Base-by-base conservation (phyloP, 768 basidiomycete genomes). In the Pisolithus marmoratus region DNA sequence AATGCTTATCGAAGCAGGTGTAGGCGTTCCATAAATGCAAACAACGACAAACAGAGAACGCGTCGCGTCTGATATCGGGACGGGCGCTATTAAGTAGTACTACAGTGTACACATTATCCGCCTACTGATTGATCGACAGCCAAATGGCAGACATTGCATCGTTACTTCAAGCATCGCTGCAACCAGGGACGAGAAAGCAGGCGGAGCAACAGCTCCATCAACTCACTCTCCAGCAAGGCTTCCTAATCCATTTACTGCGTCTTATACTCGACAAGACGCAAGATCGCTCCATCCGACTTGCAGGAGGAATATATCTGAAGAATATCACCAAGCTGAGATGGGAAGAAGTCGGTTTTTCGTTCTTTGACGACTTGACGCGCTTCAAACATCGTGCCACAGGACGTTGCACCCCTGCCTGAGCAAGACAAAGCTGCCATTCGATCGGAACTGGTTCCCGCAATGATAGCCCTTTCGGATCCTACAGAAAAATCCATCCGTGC, bases 241-340 rank as follows among this genome's bases (percentile, higher is more conserved):
- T 97, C 69, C 77, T 93, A 12, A 72, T 81, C 2, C 79, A 86
- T 62, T 81, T 97, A 22, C 81, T 98, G 23, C 70, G 77, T 26
- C 82, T 97, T 56, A 83, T 92, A 55, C 81, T 92, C 55, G 78
- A 89, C 55, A 60, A 63, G n/a, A 66, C 79, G n/a, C 68, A 71
- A 29, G 81, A 87, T 65, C 81, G 83, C 59, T 72, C 88, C 0
- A 80, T 89, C 29, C 74, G 94, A 62, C 82, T 95, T 50, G 82
- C 92, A 1, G 94, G 84, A 2, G 86, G 88, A 48, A 85, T 97
- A 31, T 94, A 89, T 71, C 84, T 96, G 58, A 98, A 97, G 74
- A 96, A 98, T 64, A 78, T 86, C 42, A 79, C 93, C 53, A 93
- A 89, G 67, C 75, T 81, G 24, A 79, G 85, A 71, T 97, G 94